phyloP scores from a whole-genome alignment of 1,284 basidiomycete genomes.

The Vanrija humicola region DNA sequence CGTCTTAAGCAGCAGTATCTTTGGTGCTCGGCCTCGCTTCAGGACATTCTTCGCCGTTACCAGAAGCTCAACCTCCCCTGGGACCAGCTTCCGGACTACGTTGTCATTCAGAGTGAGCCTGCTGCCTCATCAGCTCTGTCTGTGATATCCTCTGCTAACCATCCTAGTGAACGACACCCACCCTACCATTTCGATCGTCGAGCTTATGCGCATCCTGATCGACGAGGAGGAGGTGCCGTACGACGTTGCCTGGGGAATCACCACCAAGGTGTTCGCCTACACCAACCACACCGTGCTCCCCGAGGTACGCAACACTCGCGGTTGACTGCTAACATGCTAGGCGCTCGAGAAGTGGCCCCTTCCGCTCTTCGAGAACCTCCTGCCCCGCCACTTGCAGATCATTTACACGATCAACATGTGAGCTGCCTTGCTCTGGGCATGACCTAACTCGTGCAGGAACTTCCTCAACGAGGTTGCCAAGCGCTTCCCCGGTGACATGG shows the following conservation, averaged over 20 bases:
- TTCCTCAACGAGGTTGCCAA: constrained; percentile 68
- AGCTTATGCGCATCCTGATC: constrained; percentile 76
- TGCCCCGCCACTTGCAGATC: constrained; percentile 69
- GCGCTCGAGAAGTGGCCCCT: constrained; percentile 77
- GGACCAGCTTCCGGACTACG: constrained; percentile 66
- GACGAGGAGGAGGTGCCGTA: constrained; percentile 83
- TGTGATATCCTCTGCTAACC: constrained; percentile 1
- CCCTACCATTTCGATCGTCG: constrained; percentile 88
- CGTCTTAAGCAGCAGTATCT: constrained; percentile 93
- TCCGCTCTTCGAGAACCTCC: constrained; percentile 69
- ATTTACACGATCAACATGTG: constrained; percentile 75
- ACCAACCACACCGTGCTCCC: constrained; percentile 70
- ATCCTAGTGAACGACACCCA: constrained; percentile 64
- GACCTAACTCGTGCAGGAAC: constrained; percentile 37
- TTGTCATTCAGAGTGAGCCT: constrained; percentile 67
- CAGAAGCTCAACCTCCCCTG: constrained; percentile 49
- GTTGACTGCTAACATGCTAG: constrained; percentile 17
- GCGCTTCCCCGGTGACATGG: constrained; percentile 79
- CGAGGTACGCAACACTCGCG: constrained; percentile 1
- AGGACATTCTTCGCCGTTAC: constrained; percentile 68
- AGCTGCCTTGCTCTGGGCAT: constrained; percentile 14
- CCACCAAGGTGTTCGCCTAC: constrained; percentile 84
- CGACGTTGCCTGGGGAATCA: constrained; percentile 78
- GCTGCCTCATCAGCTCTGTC: neutral
- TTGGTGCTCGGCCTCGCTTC: constrained; percentile 64